Percentiles rank a stretch among this genome's conserved stretches.
phyloP scores from a whole-genome alignment of 805 yeast species.

The Pichia occidentalis region DNA sequence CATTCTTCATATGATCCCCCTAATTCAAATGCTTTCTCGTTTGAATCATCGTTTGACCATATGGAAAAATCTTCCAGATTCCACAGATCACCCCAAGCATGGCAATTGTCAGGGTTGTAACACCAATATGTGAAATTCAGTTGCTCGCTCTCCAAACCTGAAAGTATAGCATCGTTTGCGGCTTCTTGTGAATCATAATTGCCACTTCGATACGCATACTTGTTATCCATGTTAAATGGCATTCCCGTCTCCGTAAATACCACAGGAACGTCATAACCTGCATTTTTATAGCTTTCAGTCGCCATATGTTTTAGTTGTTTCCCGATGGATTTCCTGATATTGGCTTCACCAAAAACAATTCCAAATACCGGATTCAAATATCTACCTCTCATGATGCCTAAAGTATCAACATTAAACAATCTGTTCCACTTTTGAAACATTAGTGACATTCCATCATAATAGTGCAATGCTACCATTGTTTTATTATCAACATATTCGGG shows the following conservation, averaged over 20 bases:
- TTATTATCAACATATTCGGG: slow-evolving; percentile 46
- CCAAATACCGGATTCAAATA: slow-evolving; percentile 69
- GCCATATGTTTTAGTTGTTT: slow-evolving; percentile 63
- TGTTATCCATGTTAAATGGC: slow-evolving; percentile 92
- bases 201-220: slow-evolving; percentile 59
- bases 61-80: slow-evolving; percentile 90
- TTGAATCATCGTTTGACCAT: slow-evolving; percentile 61
- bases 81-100: slow-evolving; percentile 88
- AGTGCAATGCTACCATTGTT: slow-evolving; percentile 80
- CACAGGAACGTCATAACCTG: slow-evolving; percentile 65
- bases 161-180: slow-evolving; percentile 77
- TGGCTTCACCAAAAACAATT: slow-evolving; percentile 74
- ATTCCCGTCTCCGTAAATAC: slow-evolving; percentile 93
- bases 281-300: slow-evolving; percentile 49
- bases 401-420: slow-evolving; percentile 76
- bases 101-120: slow-evolving; percentile 65
- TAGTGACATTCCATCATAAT: slow-evolving; percentile 89
- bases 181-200: slow-evolving; percentile 66
- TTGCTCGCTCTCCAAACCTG: slow-evolving; percentile 69
- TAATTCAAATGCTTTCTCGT: background rate
- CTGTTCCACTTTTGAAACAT: slow-evolving; percentile 90
- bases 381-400: slow-evolving; percentile 76
- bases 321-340: slow-evolving; percentile 65
- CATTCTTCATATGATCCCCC: slow-evolving; percentile 12
- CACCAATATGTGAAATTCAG: slow-evolving; percentile 83